Evolutionary conservation across 805 yeast genomes (phyloP), one percentile per base, ranked within the genome.

Genomic region (Sugiyamaella americana): DNA sequence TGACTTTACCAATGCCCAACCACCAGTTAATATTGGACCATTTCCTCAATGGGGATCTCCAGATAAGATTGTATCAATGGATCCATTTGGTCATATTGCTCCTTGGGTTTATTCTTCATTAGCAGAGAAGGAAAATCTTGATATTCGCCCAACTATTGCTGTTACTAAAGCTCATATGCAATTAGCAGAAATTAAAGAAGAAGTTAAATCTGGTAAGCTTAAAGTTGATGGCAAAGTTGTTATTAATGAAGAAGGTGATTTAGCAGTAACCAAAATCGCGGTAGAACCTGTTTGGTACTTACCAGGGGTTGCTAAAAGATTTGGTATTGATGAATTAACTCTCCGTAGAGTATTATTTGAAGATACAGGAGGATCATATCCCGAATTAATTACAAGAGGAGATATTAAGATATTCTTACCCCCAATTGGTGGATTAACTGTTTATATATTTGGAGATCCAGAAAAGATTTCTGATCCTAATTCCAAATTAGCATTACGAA

Each of bases 281-380:
- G 78, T 78, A 36, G 86, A 80, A 57, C 85, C 85, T 16, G 84
- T 80, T 35, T 80, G 86, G 85, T 73, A 77, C 55, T 67, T 80
- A 48, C 86, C 86, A 2, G 84, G 83, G 22, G 81, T 80, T 49
- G 86, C 85, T 22, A 69, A 76, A 59, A 74, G 82, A 57, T 75
- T 80, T 57, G 75, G 75, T 23, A 73, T 80, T 50, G 66, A 75
- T 26, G 86, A 80, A 57, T 63, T 59, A 16, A 76, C 76, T 41
- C 68, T 80, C 41, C 72, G 85, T 59, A 72, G 77, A 42, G 78
- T 82, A 2, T 65, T 80, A 51, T 80, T 80, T 58, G 80, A 80
- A 58, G 84, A 80, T 58, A 80, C 85, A 41, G 82, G 81, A 56
- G 84, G 85, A 36, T 78, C 80, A 75, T 80, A 79, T 59, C 84